Evolutionary conservation across 2,329 filamentous ascomycete genomes (phyloP), one percentile per base, ranked within the genome.

Genomic region (Exophiala oligosperma): DNA sequence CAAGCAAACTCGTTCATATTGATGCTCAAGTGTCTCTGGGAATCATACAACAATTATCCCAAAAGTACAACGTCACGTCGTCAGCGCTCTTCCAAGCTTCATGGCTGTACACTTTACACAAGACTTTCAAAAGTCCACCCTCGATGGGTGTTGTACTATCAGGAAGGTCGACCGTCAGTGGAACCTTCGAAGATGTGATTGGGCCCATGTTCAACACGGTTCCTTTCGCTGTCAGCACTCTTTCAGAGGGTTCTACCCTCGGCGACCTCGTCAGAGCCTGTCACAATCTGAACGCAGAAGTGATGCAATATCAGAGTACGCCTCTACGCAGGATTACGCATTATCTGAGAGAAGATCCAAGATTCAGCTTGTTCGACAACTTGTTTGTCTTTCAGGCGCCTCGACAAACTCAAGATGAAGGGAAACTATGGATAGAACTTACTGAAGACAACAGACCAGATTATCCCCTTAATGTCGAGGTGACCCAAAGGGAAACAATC

Each of bases 121-220:
- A 77, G 44, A 71, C 81, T 60, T 75, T 81, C 28, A 69, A 73
- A 2, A 69, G 73, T 14, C 72, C 78, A 5, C 73, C 82, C 1
- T 83, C 84, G 0, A 77, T 92, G 12, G 93, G 93, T 0, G 76
- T 95, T 21, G 81, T 97, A 11, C 81, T 90, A 0, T 94, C 92
- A 5, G 93, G 92, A 0, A 82, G 92, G 59, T 83, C 85, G 0
- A 82, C 95, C 3, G 83, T 89, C 44, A 74, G 91, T 11, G 80
- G 87, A 6, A 78, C 79, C 1, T 81, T 86, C 1, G 88, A 92
- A 48, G 69, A 79, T 23, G 83, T 90, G 0, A 82, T 94, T 43
- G 93, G 92, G 0, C 92, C 93, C 0, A 75, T 97, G 21, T 96
- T 97, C 80, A 97, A 97, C 69, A 96, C 92, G 0, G 77, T 97